These are phyloP conservation scores for Mycena floridula DNA, from an alignment of 768 basidiomycete species.

Conservation along the genomic window DNA sequence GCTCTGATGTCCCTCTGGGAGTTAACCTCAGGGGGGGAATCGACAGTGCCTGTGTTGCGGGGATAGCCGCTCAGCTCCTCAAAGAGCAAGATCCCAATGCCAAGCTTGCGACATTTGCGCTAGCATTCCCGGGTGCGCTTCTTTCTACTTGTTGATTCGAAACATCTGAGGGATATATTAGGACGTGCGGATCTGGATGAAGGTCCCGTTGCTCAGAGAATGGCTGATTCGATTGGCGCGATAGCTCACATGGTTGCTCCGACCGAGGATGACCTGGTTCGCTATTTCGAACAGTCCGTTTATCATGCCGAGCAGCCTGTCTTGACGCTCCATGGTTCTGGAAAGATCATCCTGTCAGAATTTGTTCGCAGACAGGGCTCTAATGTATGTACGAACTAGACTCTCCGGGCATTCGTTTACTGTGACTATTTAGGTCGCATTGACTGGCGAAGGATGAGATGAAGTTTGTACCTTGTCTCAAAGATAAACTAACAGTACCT, in stretches of 20 bases:
- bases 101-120: constrained; percentile 5
- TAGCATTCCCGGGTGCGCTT: constrained; percentile 9
- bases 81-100: constrained; percentile 8
- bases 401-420: background rate
- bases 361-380: constrained; percentile 6
- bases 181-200: constrained; percentile 6
- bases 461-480: too few relatives aligned
- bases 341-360: constrained; percentile 9
- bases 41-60: constrained; percentile 11
- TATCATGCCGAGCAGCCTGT: constrained; percentile 10
- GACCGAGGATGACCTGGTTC: constrained; percentile 5
- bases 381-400: constrained; percentile 4
- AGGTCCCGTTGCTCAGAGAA: constrained; percentile 5
- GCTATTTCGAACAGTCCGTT: constrained; percentile 7
- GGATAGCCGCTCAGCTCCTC: constrained; percentile 8
- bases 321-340: constrained; percentile 8
- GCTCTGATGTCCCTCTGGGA: constrained; percentile 7
- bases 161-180: too few relatives aligned
- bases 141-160: too few relatives aligned
- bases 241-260: constrained; percentile 4
- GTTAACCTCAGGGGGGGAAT: constrained; percentile 12
- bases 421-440: constrained; percentile 2
- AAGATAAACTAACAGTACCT: too few relatives aligned
- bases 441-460: constrained; percentile 9
- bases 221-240: constrained; percentile 6